These are phyloP conservation scores for Myxozyma lipomycoides DNA, from an alignment of 805 yeast species.

Conservation along the genomic window DNA sequence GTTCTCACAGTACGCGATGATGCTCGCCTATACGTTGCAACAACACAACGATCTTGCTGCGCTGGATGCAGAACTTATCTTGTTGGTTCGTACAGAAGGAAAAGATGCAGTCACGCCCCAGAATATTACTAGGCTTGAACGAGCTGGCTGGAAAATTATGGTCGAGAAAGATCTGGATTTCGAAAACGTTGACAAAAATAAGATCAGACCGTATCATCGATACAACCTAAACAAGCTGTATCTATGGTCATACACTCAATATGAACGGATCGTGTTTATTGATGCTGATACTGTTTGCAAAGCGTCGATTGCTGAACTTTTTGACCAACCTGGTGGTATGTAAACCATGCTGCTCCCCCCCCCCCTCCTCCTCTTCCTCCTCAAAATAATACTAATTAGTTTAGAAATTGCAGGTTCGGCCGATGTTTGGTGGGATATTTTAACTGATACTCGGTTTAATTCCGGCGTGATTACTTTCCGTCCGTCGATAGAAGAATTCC, in stretches of 20 bases:
- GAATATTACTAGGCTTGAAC: constrained; percentile 29
- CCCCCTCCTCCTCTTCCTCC: not conserved
- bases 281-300: constrained; percentile 50
- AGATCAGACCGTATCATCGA: constrained; percentile 28
- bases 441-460: constrained; percentile 30
- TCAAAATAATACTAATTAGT: not conserved
- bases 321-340: constrained; percentile 29
- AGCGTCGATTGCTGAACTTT: constrained; percentile 30
- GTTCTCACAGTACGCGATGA: constrained; percentile 30
- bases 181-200: constrained; percentile 29
- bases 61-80: constrained; percentile 30
- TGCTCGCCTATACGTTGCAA: constrained; percentile 30
- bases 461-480: constrained; percentile 31
- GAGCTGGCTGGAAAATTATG: constrained; percentile 31
- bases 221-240: constrained; percentile 49
- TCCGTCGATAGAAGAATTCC: constrained; percentile 32
- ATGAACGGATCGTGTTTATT: constrained; percentile 46
- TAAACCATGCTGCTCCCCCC: not conserved
- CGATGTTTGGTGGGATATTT: constrained; percentile 32
- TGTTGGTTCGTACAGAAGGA: constrained; percentile 31
- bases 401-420: constrained; percentile 32
- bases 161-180: constrained; percentile 30
- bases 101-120: constrained; percentile 31
- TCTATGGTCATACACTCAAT: constrained; percentile 48
- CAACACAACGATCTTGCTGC: constrained; percentile 31